Evolutionary conservation across 2,329 filamentous ascomycete genomes (phyloP).

Genomic region (Cordyceps farinosa): DNA sequence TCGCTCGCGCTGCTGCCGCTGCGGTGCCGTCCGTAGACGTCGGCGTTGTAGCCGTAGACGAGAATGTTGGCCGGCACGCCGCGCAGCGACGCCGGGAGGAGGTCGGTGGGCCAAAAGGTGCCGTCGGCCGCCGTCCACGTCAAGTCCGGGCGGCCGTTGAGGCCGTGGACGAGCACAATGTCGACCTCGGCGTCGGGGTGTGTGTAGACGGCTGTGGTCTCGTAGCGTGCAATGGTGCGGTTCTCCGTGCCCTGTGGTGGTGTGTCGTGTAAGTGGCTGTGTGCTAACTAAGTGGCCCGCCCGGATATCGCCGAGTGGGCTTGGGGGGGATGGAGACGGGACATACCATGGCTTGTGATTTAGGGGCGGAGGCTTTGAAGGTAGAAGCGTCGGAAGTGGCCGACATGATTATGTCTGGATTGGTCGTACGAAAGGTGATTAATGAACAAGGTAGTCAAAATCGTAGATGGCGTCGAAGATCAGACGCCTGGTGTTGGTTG

Average conservation of each 20-base stretch:
- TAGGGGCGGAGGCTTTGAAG: background rate
- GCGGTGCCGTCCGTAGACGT: constrained; percentile 49
- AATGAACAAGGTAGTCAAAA: background rate
- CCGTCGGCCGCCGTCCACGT: constrained; percentile 59
- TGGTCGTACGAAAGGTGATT: background rate
- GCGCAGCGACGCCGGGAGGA: constrained; percentile 59
- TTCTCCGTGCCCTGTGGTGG: constrained; percentile 36
- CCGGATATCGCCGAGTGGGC: constrained; percentile 4
- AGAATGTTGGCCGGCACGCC: constrained; percentile 59
- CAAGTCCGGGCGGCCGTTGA: constrained; percentile 61
- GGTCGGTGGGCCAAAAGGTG: constrained; percentile 66
- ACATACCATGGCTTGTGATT: constrained; percentile 10
- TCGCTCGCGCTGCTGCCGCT: constrained; percentile 57
- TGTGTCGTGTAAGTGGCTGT: constrained; percentile 6
- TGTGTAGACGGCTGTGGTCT: constrained; percentile 56
- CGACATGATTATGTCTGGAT: constrained; percentile 1
- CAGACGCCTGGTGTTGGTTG: background rate
- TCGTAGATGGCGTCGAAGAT: background rate
- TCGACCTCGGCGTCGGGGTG: constrained; percentile 58
- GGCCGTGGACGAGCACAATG: constrained; percentile 68
- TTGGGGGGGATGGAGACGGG: background rate
- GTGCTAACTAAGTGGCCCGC: background rate
- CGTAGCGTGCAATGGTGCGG: constrained; percentile 43
- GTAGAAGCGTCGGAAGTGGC: background rate
- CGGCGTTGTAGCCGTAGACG: constrained; percentile 73